Base-by-base conservation (phyloP, 129 eudicot species). In the Solidago caesia region DNA sequence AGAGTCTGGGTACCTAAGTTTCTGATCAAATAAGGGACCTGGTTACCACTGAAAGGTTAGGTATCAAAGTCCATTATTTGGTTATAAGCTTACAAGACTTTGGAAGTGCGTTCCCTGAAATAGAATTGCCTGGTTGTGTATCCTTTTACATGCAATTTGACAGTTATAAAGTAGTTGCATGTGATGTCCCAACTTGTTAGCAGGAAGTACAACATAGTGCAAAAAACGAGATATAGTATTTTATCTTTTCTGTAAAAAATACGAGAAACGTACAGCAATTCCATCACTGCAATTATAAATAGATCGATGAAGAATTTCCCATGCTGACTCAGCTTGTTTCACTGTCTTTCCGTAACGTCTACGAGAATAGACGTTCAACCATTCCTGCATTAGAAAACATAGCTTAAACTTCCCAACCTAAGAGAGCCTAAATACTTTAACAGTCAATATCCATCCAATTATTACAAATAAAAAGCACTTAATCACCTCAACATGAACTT, bases 271-370 rank as follows among this genome's bases (percentile, higher is more conserved):
- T 91, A 94, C 99, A 26, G 99, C 97, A 49, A 94, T 87, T 81
- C 96, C 92, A 52, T 94, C 99, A 12, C 82, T 83, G 73, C 99
- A 94, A 57, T 94, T 87, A 82, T 94, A 94, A 44, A 94, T 84
- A 6, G 97, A 71, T 56, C 70, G 83, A 63, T 89, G 91, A 70
- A 94, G 91, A 78, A 94, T 94, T 70, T 87, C 83, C 99, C 99
- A 94, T 65, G 99, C 96, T 57, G 80, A 79, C 71, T 94, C 91
- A 26, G 86, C 85, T 70, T 88, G 83, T 33, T 85, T 67, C 63
- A 85, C 81, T 12, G 89, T 71, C 84, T 88, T 90, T 2, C 99
- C 99, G 67, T 94, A 94, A 63, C 99, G 96, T 77, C 99, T 83
- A 71, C 42, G 81, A 44, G 97, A 85, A 80, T 93, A 93, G 55